These are phyloP conservation scores for Candida loeiensis DNA, from an alignment of 805 yeast species.

Conservation along the genomic window DNA sequence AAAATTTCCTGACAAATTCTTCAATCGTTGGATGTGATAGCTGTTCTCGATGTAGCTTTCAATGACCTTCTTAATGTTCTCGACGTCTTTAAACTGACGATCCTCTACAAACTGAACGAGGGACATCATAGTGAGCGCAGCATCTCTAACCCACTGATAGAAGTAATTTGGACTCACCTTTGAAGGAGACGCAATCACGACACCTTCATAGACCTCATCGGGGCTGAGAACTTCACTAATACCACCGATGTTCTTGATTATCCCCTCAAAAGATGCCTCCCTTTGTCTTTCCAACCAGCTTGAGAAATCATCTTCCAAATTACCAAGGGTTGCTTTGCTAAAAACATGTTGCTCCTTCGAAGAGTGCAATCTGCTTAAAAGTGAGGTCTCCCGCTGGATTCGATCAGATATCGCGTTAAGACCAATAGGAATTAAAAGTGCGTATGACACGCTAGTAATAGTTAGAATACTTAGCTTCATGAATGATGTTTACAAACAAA, in stretches of 20 bases:
- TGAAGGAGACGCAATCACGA: constrained; percentile 84
- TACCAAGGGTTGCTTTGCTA: neutral
- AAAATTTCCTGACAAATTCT: constrained; percentile 67
- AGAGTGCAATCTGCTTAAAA: neutral
- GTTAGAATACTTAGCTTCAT: constrained; percentile 1
- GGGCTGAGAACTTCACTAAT: constrained; percentile 26
- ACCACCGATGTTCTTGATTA: constrained; percentile 58
- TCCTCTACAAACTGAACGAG: constrained; percentile 56
- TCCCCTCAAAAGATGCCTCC: constrained; percentile 40
- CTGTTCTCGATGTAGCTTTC: constrained; percentile 64
- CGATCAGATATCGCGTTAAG: neutral
- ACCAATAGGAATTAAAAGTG: neutral
- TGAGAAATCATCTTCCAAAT: constrained; percentile 31
- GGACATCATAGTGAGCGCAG: constrained; percentile 73
- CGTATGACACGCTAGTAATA: neutral
- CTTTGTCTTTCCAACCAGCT: constrained; percentile 48
- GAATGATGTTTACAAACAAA: neutral
- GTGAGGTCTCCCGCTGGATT: neutral
- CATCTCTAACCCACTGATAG: constrained; percentile 88
- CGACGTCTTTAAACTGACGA: constrained; percentile 16
- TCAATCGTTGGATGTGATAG: constrained; percentile 56
- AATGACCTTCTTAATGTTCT: constrained; percentile 27
- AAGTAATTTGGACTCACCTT: constrained; percentile 68
- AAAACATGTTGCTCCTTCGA: neutral
- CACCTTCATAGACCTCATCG: constrained; percentile 54